Evolutionary conservation across 139 green algal genomes (phyloP), one percentile per base, ranked within the genome.

Genomic region (Micromonas pusilla): DNA sequence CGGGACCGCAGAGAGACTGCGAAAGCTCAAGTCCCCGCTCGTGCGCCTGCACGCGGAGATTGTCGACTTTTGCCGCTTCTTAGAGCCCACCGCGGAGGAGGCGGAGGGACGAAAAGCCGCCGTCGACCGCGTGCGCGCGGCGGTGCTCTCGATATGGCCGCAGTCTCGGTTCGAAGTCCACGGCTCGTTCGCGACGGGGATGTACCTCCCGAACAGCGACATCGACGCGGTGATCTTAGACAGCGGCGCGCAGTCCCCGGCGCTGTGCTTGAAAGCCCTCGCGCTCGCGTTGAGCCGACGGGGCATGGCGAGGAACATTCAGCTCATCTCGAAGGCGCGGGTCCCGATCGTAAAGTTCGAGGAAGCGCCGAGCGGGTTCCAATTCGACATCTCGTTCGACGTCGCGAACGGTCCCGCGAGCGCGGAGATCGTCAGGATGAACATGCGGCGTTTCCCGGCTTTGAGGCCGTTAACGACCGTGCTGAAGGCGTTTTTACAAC

Each of bases 341-440:
- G 93, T 98, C 34, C 94, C 94, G 13, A 97, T 98, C 81, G 86
- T 97, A 72, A 98, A 98, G 84, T 98, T 97, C 81, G 83, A 93
- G 77, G 90, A 94, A 21, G 65, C 65, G 9, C 57, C 80, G 9
- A 88, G 73, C 52, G 82, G 86, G 20, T 83, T 97, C 34, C 81
- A 87, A 2, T 97, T 98, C 82, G 94, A 98, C 79, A 82, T 98
- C n/a, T 92, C 84, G 23, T 96, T 97, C 66, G 91, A 97, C 70
- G 89, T 94, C 62, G 85, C 86, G 31, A 96, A 94, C 53, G 94
- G 94, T 0, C 86, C 89, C 0, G 25, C 83, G 60, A 80, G 85
- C 6, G 86, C 78, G 23, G 38, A 71, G 23, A 85, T 87, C 65
- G 72, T 87, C 0, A 21, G 72, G 1, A 63, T 68, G 28, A 85